phyloP scores from a whole-genome alignment of 768 basidiomycete genomes.

The Phlegmacium glaucopus region DNA sequence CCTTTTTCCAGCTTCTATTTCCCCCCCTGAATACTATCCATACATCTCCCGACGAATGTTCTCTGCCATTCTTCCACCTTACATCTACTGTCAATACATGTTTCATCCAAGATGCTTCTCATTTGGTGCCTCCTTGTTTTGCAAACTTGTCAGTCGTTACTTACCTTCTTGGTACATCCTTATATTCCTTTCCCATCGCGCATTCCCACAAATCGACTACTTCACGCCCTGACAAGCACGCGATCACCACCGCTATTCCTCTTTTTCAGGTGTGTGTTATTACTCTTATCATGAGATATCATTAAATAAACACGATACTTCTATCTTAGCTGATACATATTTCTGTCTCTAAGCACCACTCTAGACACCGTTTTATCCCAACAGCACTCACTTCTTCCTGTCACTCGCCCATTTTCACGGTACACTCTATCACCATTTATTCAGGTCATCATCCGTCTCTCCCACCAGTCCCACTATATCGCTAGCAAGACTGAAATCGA shows the following conservation, averaged over 20 bases:
- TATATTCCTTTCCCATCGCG: slow-evolving; percentile 66
- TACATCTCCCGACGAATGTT: slow-evolving; percentile 25
- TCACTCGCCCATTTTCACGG: slow-evolving; percentile 67
- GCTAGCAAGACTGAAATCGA: slow-evolving; percentile 1
- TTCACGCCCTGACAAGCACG: slow-evolving; percentile 69
- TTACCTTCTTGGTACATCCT: slow-evolving; percentile 67
- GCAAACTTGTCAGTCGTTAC: slow-evolving; percentile 43
- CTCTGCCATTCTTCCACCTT: slow-evolving; percentile 53
- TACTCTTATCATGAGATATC: neutral
- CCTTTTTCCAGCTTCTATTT: slow-evolving; percentile 17
- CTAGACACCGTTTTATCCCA: slow-evolving; percentile 67
- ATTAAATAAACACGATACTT: neutral
- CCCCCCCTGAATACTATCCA: slow-evolving; percentile 14
- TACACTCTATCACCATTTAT: slow-evolving; percentile 44
- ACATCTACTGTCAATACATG: slow-evolving; percentile 62
- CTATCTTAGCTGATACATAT: slow-evolving; percentile 56
- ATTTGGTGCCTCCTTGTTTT: slow-evolving; percentile 58
- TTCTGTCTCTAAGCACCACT: slow-evolving; percentile 60
- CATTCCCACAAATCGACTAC: slow-evolving; percentile 45
- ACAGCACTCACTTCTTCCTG: slow-evolving; percentile 59
- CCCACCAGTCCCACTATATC: slow-evolving; percentile 14
- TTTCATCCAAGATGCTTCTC: slow-evolving; percentile 51
- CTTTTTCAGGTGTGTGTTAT: slow-evolving; percentile 61
- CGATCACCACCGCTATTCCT: slow-evolving; percentile 69
- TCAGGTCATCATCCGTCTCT: slow-evolving; percentile 9